Base-by-base conservation (phyloP, 345 rosid species). In the Garcia nutans region DNA sequence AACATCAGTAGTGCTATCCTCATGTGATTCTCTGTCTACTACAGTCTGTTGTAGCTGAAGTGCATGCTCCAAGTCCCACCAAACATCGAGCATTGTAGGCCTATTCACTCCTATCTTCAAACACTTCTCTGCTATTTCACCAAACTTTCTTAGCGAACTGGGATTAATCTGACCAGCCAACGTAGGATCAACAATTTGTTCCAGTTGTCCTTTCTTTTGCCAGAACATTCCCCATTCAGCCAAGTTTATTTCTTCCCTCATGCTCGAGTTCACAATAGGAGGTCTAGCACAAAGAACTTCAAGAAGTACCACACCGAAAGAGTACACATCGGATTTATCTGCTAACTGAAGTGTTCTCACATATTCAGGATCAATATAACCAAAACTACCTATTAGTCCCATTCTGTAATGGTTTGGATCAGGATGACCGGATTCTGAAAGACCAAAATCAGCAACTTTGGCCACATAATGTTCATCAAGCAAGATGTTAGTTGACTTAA, bases 401-500 rank as follows among this genome's bases (percentile, higher is more conserved):
- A 28, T 28, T 28, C 31, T 28, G 31, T 28, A 28, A 28, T 28
- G 31, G 31, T 28, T 2, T 28, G 31, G 2, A 28, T 28, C 31
- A 28, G 31, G 31, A 28, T 28, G 31, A 28, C 31, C 31, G 2
- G 31, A 28, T 28, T 28, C 31, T 28, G 31, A 28, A 28, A 28
- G 31, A 28, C 31, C 31, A 28, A 28, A 28, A 28, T 28, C 31
- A 28, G 31, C 31, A 28, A 28, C 31, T 28, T 28, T 28, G 68
- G 68, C 23, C 20, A 33, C 12, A 64, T 64, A 64, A 64, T 64
- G 10, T 33, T 64, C 68, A 19, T 64, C 68, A 19, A 64, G 47
- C 47, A 64, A 64, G n/a, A 64, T 64, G 47, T 64, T 64, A 28
- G 47, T 64, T 17, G 68, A 64, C 68, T 64, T 64, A 17, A 64